phyloP scores from a whole-genome alignment of 23 red algal genomes.

The Gracilaria domingensis region DNA sequence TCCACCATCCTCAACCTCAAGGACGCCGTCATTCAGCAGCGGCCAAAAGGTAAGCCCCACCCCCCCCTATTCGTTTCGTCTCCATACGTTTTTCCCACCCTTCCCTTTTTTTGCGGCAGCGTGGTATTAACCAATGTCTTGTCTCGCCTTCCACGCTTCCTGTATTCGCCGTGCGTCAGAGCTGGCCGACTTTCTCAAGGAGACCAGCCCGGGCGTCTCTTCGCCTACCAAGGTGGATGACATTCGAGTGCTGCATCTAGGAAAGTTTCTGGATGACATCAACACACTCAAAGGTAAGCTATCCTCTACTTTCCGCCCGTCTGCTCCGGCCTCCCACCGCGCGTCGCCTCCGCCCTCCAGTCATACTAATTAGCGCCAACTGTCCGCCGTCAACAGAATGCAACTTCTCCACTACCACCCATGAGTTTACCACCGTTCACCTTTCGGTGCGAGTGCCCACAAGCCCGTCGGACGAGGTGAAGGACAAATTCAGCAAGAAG shows the following conservation, averaged over 20 bases:
- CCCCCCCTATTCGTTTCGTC: neutral
- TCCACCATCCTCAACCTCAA: slow-evolving; percentile 56
- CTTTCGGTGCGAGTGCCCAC: slow-evolving; percentile 48
- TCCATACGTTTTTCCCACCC: too few relatives aligned
- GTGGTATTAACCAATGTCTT: too few relatives aligned
- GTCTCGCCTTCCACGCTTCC: neutral
- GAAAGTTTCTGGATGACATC: slow-evolving; percentile 73
- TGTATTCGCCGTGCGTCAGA: neutral
- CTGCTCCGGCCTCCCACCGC: too few relatives aligned
- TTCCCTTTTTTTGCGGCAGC: too few relatives aligned
- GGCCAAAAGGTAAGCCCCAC: slow-evolving; percentile 55
- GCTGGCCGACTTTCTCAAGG: slow-evolving; percentile 54
- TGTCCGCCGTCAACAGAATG: slow-evolving; percentile 50
- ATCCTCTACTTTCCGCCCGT: too few relatives aligned
- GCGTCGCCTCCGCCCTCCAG: too few relatives aligned
- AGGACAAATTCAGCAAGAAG: slow-evolving; percentile 77
- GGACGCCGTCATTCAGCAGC: slow-evolving; percentile 45
- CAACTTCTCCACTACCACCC: slow-evolving; percentile 46
- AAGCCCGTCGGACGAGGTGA: slow-evolving; percentile 50
- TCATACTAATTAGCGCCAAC: too few relatives aligned
- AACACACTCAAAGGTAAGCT: slow-evolving; percentile 65
- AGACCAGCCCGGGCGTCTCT: slow-evolving; percentile 12
- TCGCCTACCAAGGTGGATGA: slow-evolving; percentile 50
- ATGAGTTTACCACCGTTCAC: slow-evolving; percentile 71
- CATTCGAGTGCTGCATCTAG: slow-evolving; percentile 70